A percentile compares a stretch with the other conserved stretches of the same genome.
These are phyloP conservation scores for Neospermospora avenae DNA, from an alignment of 2,329 filamentous ascomycete genomes.

Conservation along the genomic window DNA sequence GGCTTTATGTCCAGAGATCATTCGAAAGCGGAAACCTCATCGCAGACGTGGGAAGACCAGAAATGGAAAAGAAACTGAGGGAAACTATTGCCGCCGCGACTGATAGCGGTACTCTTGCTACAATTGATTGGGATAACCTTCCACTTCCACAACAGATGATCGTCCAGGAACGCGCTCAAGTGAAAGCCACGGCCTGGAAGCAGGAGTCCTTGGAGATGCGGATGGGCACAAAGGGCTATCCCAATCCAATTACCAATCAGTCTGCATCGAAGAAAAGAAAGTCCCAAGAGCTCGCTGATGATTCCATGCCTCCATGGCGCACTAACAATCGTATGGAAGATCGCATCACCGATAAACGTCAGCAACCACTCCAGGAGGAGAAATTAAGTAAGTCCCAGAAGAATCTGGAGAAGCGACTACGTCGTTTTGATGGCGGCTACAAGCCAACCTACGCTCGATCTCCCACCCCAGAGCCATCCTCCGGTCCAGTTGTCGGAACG, in stretches of 20 bases:
- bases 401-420: slow-evolving; percentile 82
- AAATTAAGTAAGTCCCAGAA: slow-evolving; percentile 84
- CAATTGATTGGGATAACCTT: slow-evolving; percentile 78
- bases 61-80: slow-evolving; percentile 84
- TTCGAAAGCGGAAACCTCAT: slow-evolving; percentile 74
- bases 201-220: slow-evolving; percentile 30
- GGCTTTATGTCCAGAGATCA: slow-evolving; percentile 83
- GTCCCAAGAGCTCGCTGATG: slow-evolving; percentile 61
- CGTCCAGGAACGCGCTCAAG: slow-evolving; percentile 58
- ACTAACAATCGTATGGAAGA: slow-evolving; percentile 67
- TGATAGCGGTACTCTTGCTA: slow-evolving; percentile 66
- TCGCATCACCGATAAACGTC: slow-evolving; percentile 61
- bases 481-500: slow-evolving; percentile 79
- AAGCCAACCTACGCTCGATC: slow-evolving; percentile 51
- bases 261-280: slow-evolving; percentile 74
- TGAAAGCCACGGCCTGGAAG: slow-evolving; percentile 25
- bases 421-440: slow-evolving; percentile 74
- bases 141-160: slow-evolving; percentile 85
- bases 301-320: slow-evolving; percentile 66
- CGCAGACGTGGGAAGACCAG: slow-evolving; percentile 56
- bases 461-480: slow-evolving; percentile 53
- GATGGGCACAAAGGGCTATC: slow-evolving; percentile 23
- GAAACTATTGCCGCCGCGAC: slow-evolving; percentile 80
- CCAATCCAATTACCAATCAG: slow-evolving; percentile 13
- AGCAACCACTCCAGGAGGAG: slow-evolving; percentile 47